Evolutionary conservation across 1,139 yeast species (phyloP).

Genomic region (Saccharomycopsis crataegensis): DNA sequence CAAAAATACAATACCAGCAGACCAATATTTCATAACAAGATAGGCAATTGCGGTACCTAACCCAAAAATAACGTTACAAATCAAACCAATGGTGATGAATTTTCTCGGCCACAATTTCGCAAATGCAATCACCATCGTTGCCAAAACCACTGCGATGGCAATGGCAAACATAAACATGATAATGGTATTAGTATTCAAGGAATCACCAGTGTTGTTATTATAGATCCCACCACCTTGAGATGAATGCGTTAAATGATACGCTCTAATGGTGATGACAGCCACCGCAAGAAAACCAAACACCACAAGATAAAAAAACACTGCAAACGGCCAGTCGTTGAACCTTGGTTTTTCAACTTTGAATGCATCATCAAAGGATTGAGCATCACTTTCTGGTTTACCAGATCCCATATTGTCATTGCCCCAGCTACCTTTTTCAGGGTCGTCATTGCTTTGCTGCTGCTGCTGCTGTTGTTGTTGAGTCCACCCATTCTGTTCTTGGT

Average conservation of each 20-base stretch:
- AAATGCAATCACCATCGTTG: constrained; percentile 47
- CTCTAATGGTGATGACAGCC: constrained; percentile 60
- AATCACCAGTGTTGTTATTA: constrained; percentile 33
- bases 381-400: constrained; percentile 10
- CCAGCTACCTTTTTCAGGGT: constrained; percentile 13
- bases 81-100: constrained; percentile 65
- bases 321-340: constrained; percentile 69
- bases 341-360: constrained; percentile 61
- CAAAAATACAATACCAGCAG: constrained; percentile 72
- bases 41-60: constrained; percentile 72
- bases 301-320: constrained; percentile 53
- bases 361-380: constrained; percentile 51
- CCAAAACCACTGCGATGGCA: constrained; percentile 52
- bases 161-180: constrained; percentile 63
- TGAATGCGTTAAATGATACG: constrained; percentile 48
- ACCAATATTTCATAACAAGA: constrained; percentile 55
- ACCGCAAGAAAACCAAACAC: constrained; percentile 66
- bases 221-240: constrained; percentile 65
- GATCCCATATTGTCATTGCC: constrained; percentile 8
- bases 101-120: constrained; percentile 59
- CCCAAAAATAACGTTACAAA: constrained; percentile 61
- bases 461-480: constrained; percentile 4
- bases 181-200: constrained; percentile 56
- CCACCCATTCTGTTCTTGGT: constrained; percentile 15
- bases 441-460: not conserved